phyloP scores from a whole-genome alignment of 2,329 filamentous ascomycete genomes.

The Trichophyton schoenleinii region DNA sequence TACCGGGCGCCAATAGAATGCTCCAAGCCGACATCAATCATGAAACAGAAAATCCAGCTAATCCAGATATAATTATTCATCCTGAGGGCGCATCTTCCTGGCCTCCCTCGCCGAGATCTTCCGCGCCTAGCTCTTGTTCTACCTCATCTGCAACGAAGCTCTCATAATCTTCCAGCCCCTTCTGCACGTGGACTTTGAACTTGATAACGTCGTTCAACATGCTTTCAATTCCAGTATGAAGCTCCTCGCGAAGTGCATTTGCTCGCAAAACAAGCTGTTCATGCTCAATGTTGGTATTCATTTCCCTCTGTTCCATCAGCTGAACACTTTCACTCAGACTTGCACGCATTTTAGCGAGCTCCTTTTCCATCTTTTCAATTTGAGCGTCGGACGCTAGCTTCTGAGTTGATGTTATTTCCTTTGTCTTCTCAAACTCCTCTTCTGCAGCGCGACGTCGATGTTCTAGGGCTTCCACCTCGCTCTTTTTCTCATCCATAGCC shows the following conservation, averaged over 20 bases:
- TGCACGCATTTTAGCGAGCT: constrained; percentile 82
- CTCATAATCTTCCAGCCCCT: constrained; percentile 85
- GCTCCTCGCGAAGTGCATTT: constrained; percentile 76
- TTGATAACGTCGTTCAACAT: constrained; percentile 96
- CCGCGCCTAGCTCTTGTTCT: constrained; percentile 65
- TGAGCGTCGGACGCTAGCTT: constrained; percentile 82
- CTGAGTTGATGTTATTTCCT: constrained; percentile 74
- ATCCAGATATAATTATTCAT: background rate
- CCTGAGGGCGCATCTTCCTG: background rate
- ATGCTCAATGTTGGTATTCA: constrained; percentile 93
- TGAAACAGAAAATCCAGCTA: background rate
- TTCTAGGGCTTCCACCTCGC: constrained; percentile 81
- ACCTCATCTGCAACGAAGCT: constrained; percentile 85
- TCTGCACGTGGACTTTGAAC: constrained; percentile 96
- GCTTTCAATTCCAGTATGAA: constrained; percentile 93
- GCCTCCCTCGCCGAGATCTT: constrained; percentile 24
- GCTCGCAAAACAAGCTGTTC: constrained; percentile 81
- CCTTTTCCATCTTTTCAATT: constrained; percentile 98
- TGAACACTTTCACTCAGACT: constrained; percentile 76
- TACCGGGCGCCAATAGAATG: background rate
- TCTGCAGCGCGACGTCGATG: constrained; percentile 79
- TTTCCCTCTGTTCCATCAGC: constrained; percentile 85
- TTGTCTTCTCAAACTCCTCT: constrained; percentile 87
- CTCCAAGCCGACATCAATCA: constrained; percentile 13
- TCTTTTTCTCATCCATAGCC: constrained; percentile 87